Evolutionary conservation across 148 eudicot genomes (phyloP).

Genomic region (Oxyria digyna): DNA sequence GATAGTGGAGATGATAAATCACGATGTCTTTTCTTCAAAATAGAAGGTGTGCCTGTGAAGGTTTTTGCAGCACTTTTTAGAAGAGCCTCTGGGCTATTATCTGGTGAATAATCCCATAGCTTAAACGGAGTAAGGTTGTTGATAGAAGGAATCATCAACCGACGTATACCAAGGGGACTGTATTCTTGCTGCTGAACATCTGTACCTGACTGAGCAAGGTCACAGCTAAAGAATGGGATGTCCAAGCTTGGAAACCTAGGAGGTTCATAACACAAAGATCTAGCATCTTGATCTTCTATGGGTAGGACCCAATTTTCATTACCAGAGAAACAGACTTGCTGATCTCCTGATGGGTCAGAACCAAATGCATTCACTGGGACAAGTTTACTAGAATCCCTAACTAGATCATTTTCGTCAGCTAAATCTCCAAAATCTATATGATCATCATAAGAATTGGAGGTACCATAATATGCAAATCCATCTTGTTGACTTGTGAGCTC

Average conservation of each 20-base stretch:
- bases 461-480: constrained; percentile 19
- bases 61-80: constrained; percentile 84
- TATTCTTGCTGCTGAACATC: constrained; percentile 68
- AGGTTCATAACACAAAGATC: constrained; percentile 76
- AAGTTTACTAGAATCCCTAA: constrained; percentile 22
- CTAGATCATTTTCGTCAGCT: constrained; percentile 23
- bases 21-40: constrained; percentile 80
- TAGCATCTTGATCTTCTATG: constrained; percentile 31
- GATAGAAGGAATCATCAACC: constrained; percentile 55
- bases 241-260: constrained; percentile 87
- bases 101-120: constrained; percentile 91
- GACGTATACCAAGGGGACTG: constrained; percentile 93
- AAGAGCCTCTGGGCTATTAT: constrained; percentile 59
- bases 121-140: constrained; percentile 51
- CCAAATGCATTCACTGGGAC: constrained; percentile 48
- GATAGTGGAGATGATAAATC: constrained; percentile 67
- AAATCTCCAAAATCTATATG: constrained; percentile 14
- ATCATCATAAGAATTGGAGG: constrained; percentile 16
- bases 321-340: constrained; percentile 21
- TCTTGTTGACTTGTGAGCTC: constrained; percentile 25
- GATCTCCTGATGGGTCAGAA: constrained; percentile 22
- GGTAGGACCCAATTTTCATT: constrained; percentile 13
- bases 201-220: constrained; percentile 58
- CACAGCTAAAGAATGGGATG: constrained; percentile 87
- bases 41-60: constrained; percentile 76